A percentile compares a stretch with the other conserved stretches of the same genome.
phyloP scores from a whole-genome alignment of 495 filamentous ascomycete species.

The Talaromyces adpressus region DNA sequence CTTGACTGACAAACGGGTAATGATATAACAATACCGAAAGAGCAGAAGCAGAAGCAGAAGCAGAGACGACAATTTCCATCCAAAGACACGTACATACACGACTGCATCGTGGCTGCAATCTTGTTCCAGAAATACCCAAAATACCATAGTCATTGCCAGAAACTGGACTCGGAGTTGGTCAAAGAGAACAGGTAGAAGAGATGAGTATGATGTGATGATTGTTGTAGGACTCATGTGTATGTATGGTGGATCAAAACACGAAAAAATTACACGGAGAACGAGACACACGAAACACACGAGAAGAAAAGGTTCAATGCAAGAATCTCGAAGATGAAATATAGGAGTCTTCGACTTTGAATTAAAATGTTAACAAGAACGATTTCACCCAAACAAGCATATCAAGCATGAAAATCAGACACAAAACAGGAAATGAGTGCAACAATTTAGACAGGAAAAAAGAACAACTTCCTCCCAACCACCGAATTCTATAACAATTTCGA shows the following conservation, averaged over 20 bases:
- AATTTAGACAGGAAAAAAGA: neutral
- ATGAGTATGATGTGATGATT: neutral
- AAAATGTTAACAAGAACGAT: neutral
- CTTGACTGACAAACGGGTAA: neutral
- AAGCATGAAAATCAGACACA: neutral
- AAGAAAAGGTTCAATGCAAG: neutral
- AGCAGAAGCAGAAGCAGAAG: neutral
- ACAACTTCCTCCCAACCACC: neutral
- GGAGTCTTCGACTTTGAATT: neutral
- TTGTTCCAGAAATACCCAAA: neutral
- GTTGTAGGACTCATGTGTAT: neutral
- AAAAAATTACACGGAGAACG: neutral
- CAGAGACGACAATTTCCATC: neutral
- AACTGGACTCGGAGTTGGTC: neutral
- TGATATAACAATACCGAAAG: neutral
- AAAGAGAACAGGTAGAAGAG: neutral
- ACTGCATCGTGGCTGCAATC: neutral
- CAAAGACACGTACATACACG: neutral
- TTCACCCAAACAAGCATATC: neutral
- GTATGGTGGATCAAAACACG: neutral
- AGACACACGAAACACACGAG: neutral
- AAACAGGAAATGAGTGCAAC: neutral
- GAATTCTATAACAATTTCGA: neutral
- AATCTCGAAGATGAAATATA: neutral
- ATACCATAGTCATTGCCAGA: too few species aligned